Evolutionary conservation across 2,329 filamentous ascomycete genomes (phyloP).

Genomic region (Fusarium anguioides): DNA sequence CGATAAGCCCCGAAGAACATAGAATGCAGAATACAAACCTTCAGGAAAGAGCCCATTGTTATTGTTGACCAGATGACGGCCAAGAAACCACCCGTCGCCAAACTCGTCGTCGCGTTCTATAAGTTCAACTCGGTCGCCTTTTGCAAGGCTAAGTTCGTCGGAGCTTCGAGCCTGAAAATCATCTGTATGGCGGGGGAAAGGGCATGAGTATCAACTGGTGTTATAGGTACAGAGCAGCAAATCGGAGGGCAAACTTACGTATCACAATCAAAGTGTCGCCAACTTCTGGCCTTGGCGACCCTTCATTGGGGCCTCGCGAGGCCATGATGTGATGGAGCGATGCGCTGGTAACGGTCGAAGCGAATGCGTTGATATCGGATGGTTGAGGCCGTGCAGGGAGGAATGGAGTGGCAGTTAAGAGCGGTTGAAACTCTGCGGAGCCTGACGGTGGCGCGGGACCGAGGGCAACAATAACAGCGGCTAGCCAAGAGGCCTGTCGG

Average conservation of each 20-base stretch:
- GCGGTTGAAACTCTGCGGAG: slow-evolving; percentile 38
- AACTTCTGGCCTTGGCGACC: slow-evolving; percentile 63
- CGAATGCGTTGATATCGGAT: slow-evolving; percentile 28
- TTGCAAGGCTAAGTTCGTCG: slow-evolving; percentile 89
- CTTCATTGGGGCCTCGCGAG: slow-evolving; percentile 52
- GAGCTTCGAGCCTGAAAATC: slow-evolving; percentile 92
- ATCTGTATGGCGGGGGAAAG: slow-evolving; percentile 63
- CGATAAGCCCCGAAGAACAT: slow-evolving; percentile 20
- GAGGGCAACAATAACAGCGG: slow-evolving; percentile 22
- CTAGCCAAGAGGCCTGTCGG: slow-evolving; percentile 13
- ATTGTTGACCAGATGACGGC: slow-evolving; percentile 76
- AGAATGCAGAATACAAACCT: slow-evolving; percentile 63
- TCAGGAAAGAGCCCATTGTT: slow-evolving; percentile 85
- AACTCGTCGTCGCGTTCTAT: slow-evolving; percentile 90
- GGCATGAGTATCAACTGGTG: slow-evolving; percentile 19
- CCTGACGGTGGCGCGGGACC: slow-evolving; percentile 34
- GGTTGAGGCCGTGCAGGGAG: slow-evolving; percentile 37
- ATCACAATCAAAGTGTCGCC: slow-evolving; percentile 78
- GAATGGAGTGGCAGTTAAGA: slow-evolving; percentile 38
- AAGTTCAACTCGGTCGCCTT: slow-evolving; percentile 85
- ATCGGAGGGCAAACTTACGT: slow-evolving; percentile 62
- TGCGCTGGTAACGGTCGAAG: slow-evolving; percentile 29
- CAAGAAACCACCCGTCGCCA: slow-evolving; percentile 87
- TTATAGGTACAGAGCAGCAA: slow-evolving; percentile 41
- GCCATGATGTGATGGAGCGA: slow-evolving; percentile 54